Evolutionary conservation across 805 yeast species (phyloP).

Genomic region (Torulaspora quercuum): DNA sequence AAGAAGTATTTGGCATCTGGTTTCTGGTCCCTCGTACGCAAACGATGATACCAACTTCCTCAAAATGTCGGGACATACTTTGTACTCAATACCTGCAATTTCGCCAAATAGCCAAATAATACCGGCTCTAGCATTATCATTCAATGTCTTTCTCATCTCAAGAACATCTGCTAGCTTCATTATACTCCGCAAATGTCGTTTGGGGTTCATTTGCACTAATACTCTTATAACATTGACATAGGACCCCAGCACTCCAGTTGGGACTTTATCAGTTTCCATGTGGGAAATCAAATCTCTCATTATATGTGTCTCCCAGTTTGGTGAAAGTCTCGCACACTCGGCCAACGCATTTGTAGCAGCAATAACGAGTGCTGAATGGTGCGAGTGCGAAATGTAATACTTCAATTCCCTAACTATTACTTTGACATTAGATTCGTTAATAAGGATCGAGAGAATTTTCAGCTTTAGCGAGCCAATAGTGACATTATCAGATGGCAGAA

Average conservation of each 20-base stretch:
- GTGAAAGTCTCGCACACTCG: conserved; percentile 49
- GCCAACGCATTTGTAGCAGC: conserved; percentile 63
- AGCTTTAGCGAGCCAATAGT: conserved; percentile 52
- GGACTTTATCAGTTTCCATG: conserved; percentile 34
- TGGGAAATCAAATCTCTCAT: conserved; percentile 62
- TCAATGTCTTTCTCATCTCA: conserved; percentile 24
- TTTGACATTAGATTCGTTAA: conserved; percentile 50
- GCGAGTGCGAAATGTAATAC: conserved; percentile 44
- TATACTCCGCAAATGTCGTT: conserved; percentile 51
- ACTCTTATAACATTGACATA: conserved; percentile 68
- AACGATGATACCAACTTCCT: conserved; percentile 55
- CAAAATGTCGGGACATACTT: conserved; percentile 71
- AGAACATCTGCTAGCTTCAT: conserved; percentile 45
- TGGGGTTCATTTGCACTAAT: conserved; percentile 61
- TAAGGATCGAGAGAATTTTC: conserved; percentile 56
- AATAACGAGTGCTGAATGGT: conserved; percentile 30
- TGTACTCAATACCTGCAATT: conserved; percentile 46
- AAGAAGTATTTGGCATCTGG: conserved; percentile 66
- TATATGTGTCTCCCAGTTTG: conserved; percentile 50
- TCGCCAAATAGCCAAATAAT: conserved; percentile 92
- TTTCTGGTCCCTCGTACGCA: conserved; percentile 50
- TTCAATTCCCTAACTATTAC: conserved; percentile 59
- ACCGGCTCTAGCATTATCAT: conserved; percentile 65
- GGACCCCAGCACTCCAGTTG: conserved; percentile 50
- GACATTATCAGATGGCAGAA: conserved; percentile 53